A percentile compares a stretch with the other conserved stretches of the same genome.
These are phyloP conservation scores for Phycomyces blakesleeanus DNA, from an alignment of 192 early-diverging fungal species.

Conservation along the genomic window DNA sequence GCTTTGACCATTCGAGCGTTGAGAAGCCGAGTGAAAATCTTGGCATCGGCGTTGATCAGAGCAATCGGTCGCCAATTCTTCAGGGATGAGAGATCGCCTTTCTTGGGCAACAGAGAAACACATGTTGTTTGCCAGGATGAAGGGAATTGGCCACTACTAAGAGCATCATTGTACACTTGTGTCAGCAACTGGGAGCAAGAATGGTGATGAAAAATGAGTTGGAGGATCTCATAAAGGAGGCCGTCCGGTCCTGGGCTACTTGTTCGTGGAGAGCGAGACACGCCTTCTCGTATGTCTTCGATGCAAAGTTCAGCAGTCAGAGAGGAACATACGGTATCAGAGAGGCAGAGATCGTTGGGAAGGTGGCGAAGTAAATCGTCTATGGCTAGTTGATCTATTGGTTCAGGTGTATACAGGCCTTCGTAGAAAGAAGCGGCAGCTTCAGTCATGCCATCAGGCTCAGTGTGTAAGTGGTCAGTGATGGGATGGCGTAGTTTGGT, in stretches of 20 bases:
- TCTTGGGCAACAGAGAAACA: slow-evolving; percentile 28
- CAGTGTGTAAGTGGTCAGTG: not conserved
- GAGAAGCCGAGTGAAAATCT: slow-evolving; percentile 11
- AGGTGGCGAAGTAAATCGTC: not conserved
- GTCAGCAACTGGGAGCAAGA: not conserved
- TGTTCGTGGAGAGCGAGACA: not conserved
- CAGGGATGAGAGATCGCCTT: slow-evolving; percentile 17
- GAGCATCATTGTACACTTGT: slow-evolving; percentile 2
- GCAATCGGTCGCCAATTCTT: slow-evolving; percentile 22
- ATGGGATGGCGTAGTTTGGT: not conserved
- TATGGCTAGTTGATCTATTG: not conserved
- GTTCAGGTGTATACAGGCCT: slow-evolving; percentile 9
- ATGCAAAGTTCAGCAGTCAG: not conserved
- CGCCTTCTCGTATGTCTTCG: slow-evolving; percentile 3
- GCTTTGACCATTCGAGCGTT: not conserved
- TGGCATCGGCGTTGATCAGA: slow-evolving; percentile 25
- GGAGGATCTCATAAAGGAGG: slow-evolving; percentile 4
- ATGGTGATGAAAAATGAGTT: not conserved
- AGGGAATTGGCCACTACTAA: not conserved
- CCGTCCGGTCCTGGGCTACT: slow-evolving; percentile 17
- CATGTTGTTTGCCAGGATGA: not conserved
- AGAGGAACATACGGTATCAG: not conserved
- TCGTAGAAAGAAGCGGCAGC: slow-evolving; percentile 3
- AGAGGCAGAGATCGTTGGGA: not conserved
- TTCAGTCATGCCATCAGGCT: not conserved